Conservation (phyloP, 495 filamentous ascomycete genomes). For the Gamarada debralockiae region DNA sequence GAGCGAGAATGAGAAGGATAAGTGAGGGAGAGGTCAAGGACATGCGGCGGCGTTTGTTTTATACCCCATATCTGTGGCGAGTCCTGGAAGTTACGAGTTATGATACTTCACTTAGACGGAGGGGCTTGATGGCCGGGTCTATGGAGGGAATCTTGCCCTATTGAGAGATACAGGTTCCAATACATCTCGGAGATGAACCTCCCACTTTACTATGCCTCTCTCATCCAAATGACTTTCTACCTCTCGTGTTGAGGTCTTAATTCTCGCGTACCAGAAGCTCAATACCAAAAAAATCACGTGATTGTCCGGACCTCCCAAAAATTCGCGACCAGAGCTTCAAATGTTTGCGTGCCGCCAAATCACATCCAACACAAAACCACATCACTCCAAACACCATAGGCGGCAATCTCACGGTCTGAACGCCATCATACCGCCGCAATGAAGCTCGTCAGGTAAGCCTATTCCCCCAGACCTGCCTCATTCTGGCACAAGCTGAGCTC, state of each 20-base stretch:
- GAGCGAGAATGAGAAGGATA: slow-evolving; percentile 53
- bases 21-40: slow-evolving; percentile 19
- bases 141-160: too few relatives aligned
- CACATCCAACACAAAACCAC: neutral
- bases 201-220: too few relatives aligned
- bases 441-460: slow-evolving; percentile 95
- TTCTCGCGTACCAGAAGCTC: too few relatives aligned
- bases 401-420: neutral
- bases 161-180: too few relatives aligned
- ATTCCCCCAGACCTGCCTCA: slow-evolving; percentile 10
- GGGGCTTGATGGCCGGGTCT: too few relatives aligned
- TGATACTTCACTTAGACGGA: neutral
- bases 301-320: slow-evolving; percentile 1
- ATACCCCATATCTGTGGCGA: slow-evolving; percentile 9
- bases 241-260: too few relatives aligned
- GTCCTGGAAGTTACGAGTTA: neutral
- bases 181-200: too few relatives aligned
- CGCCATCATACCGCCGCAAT: slow-evolving; percentile 45
- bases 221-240: too few relatives aligned
- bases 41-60: neutral
- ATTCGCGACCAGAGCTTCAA: slow-evolving; percentile 17
- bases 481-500: slow-evolving; percentile 26
- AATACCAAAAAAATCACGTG: too few relatives aligned
- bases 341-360: neutral
- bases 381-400: neutral